Base-by-base conservation (phyloP, 331 rosid species). In the Malus hybrid region DNA sequence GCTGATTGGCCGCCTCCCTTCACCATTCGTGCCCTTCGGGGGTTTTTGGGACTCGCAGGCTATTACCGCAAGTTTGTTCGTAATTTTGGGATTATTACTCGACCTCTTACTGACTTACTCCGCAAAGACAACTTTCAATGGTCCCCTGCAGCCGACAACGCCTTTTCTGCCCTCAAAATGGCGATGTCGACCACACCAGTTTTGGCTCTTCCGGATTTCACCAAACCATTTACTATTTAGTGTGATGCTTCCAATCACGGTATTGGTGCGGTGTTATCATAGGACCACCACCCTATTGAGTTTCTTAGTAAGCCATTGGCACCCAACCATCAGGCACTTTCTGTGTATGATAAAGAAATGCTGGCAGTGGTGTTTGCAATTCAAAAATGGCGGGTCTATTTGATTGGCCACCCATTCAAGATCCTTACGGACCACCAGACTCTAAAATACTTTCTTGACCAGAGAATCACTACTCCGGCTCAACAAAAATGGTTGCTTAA, bases 131-230 rank as follows among this genome's bases (percentile, higher is more conserved):
- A 4, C 3, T 74, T 61, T 10, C 0, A 4, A 0, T 74, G 44
- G 60, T 14, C 19, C 1, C 1, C 2, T 1, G 1, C 5, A 2
- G 59, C 62, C 0, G 2, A 4, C 1, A 1, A 1, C 1, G 71
- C 54, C 1, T 64, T 72, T 2, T 5, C 28, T 1, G 1, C 3
- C 0, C 14, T 79, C 2, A 55, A 73, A 6, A 0, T 0, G 0
- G 36, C 50, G 0, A 9, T 66, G 3, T 3, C 3, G 0, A 5
- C n/a, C 2, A 14, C 10, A 0, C 27, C 10, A 0, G 6, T 50
- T 2, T 3, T 50, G 0, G 16, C 42, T 0, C 2, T 78, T 0
- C 81, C 76, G 0, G 7, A 78, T 24, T 71, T 70, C 10, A 20
- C 9, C 6, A 10, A 32, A 1, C 5, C 6, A 0, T 39, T 73